Percentiles rank a stretch among this genome's conserved stretches.
These are phyloP conservation scores for Coprinellus aureogranulatus DNA, from an alignment of 768 basidiomycete species.

Conservation along the genomic window DNA sequence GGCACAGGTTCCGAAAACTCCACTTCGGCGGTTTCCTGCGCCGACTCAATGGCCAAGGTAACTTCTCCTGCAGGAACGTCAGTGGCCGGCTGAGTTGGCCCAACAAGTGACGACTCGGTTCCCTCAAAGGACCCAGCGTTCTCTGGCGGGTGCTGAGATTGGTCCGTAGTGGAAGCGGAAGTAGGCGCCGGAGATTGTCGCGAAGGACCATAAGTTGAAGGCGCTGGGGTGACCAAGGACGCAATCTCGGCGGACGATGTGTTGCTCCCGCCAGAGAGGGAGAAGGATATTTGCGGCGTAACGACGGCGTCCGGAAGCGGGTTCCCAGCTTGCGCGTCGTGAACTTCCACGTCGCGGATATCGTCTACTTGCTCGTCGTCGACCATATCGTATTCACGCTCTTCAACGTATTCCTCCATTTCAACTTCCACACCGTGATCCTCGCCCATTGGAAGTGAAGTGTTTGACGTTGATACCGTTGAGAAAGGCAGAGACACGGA, in stretches of 20 bases:
- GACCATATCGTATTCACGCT: slow-evolving; percentile 17
- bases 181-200: not conserved
- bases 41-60: no score
- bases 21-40: no score
- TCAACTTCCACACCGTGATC: slow-evolving; percentile 14
- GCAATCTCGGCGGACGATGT: not conserved
- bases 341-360: slow-evolving; percentile 16
- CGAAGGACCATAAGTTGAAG: not conserved
- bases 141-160: not conserved
- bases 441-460: not conserved
- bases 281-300: slow-evolving; percentile 1
- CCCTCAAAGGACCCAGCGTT: not conserved
- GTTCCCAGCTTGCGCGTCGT: slow-evolving; percentile 1
- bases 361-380: slow-evolving; percentile 10
- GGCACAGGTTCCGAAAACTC: no score
- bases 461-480: not conserved
- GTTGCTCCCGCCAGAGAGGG: not conserved
- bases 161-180: not conserved
- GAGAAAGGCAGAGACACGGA: not conserved
- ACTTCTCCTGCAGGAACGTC: no score
- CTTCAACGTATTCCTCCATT: slow-evolving; percentile 18
- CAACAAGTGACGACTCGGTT: not conserved
- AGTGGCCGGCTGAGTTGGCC: no score
- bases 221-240: not conserved
- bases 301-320: not conserved